phyloP scores from a whole-genome alignment of 2,329 filamentous ascomycete genomes.

The Tolypocladium capitatum region DNA sequence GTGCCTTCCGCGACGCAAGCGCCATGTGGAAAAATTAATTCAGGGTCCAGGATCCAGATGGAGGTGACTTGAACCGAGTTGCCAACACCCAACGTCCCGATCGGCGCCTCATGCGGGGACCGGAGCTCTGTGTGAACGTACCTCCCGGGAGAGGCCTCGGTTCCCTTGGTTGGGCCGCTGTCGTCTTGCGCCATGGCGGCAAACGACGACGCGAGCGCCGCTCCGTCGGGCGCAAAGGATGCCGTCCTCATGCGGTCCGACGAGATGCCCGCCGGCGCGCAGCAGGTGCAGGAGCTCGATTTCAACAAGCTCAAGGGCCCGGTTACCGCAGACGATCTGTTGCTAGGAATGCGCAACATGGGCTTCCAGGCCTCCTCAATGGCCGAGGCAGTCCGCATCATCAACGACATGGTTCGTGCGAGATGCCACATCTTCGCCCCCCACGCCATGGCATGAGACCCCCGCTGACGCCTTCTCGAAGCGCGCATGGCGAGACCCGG shows the following conservation, averaged over 20 bases:
- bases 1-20: too few relatives aligned
- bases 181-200: conserved; percentile 15
- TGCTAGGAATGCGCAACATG: conserved; percentile 72
- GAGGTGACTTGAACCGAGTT: neutral
- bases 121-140: neutral
- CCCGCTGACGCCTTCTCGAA: conserved; percentile 10
- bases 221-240: conserved; percentile 53
- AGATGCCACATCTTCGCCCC: neutral
- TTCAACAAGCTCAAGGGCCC: conserved; percentile 70
- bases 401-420: conserved; percentile 77
- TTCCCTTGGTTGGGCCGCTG: neutral
- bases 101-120: neutral
- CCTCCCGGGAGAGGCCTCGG: too few relatives aligned
- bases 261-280: conserved; percentile 64
- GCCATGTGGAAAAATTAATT: neutral
- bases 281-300: conserved; percentile 78
- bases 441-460: neutral
- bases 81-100: neutral
- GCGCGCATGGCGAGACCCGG: conserved; percentile 70
- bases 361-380: conserved; percentile 62
- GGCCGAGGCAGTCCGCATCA: conserved; percentile 76
- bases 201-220: conserved; percentile 22
- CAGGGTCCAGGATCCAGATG: neutral
- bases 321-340: conserved; percentile 75
- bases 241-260: conserved; percentile 79